Evolutionary conservation across 805 yeast species (phyloP).

Genomic region (Metschnikowia henanensis): DNA sequence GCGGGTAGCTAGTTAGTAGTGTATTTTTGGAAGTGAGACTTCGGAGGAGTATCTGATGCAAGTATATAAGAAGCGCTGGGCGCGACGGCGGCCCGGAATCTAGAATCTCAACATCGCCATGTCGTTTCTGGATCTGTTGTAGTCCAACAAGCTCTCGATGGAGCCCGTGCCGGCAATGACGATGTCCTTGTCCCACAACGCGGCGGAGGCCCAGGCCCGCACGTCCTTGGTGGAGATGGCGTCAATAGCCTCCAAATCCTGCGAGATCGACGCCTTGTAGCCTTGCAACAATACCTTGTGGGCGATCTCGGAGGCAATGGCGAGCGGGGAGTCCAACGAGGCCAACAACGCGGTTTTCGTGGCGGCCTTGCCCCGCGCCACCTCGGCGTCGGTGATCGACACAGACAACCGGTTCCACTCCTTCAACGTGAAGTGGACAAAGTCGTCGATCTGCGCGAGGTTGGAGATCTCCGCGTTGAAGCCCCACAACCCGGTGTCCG

Average conservation of each 20-base stretch:
- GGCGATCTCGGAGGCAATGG: constrained; percentile 59
- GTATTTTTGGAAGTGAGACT: constrained; percentile 36
- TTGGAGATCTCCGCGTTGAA: constrained; percentile 65
- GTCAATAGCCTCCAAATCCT: constrained; percentile 62
- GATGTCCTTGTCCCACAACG: constrained; percentile 81
- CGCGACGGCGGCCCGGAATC: constrained; percentile 5
- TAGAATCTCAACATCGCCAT: constrained; percentile 84
- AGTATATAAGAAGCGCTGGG: constrained; percentile 18
- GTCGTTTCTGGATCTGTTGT: constrained; percentile 83
- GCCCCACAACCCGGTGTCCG: constrained; percentile 86
- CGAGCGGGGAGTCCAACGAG: constrained; percentile 47
- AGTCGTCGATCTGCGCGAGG: constrained; percentile 64
- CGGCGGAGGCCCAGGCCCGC: constrained; percentile 70
- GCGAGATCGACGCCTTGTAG: constrained; percentile 58
- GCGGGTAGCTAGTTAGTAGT: neutral
- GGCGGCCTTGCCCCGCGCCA: constrained; percentile 72
- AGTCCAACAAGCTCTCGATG: constrained; percentile 81
- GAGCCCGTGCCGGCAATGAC: constrained; percentile 85
- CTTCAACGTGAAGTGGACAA: constrained; percentile 76
- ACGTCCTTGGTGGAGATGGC: constrained; percentile 58
- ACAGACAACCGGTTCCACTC: constrained; percentile 86
- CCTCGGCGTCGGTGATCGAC: constrained; percentile 74
- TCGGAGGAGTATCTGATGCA: constrained; percentile 19
- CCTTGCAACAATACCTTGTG: constrained; percentile 58
- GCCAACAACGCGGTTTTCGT: constrained; percentile 63